Conservation (phyloP, 371 early-diverging fungal species). For the Actinomortierella wolfii region DNA sequence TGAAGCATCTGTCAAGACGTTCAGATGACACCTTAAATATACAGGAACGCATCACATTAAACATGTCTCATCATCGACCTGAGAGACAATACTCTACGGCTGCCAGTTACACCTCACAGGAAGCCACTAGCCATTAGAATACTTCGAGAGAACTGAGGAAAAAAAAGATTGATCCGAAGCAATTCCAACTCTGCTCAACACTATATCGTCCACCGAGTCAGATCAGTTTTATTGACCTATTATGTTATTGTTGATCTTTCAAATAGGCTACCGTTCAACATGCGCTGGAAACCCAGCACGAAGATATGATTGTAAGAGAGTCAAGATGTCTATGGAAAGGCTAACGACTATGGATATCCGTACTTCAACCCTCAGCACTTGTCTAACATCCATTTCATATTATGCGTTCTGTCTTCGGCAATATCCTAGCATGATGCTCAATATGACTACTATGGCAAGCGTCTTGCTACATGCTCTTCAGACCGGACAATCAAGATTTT, state of each 20-base stretch:
- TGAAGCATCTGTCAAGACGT: not conserved
- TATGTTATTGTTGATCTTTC: not conserved
- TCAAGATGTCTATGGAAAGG: not conserved
- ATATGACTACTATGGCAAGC: constrained; percentile 96
- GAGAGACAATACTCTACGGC: no score
- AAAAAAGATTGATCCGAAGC: no score
- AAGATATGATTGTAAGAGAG: constrained; percentile 87
- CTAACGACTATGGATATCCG: not conserved
- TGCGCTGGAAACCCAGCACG: constrained; percentile 90
- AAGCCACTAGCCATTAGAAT: no score
- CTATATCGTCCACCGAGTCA: not conserved
- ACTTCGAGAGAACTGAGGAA: no score
- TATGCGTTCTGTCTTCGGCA: not conserved
- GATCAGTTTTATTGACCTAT: not conserved
- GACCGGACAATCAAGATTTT: constrained; percentile 93
- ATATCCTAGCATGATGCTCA: constrained; percentile 92
- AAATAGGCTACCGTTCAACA: constrained; percentile 49
- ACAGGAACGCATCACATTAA: not conserved
- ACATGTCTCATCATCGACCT: not conserved
- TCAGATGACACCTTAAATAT: not conserved
- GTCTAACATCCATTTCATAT: no score
- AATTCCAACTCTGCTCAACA: no score
- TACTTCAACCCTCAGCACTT: no score
- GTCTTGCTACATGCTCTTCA: constrained; percentile 96
- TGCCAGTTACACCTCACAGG: no score